Evolutionary conservation across 306 rosid species (phyloP), one percentile per base, ranked within the genome.

Genomic region (Prunus kanzakura): DNA sequence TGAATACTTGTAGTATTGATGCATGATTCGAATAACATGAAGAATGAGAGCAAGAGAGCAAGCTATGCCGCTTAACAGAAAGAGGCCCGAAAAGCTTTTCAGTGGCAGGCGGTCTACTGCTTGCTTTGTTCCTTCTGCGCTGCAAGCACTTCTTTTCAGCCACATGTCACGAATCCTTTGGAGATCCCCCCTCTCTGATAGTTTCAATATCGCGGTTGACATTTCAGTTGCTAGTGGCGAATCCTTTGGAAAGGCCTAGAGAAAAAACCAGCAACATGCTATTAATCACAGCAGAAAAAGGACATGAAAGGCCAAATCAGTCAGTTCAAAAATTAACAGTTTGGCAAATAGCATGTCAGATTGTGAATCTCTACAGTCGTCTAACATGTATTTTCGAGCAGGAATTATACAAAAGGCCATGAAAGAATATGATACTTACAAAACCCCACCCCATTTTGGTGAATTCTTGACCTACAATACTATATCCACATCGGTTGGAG

Each of bases 371-470:
- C 30, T 29, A 3, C 30, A 3, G 30, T 29, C 30, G 4, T 29
- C 4, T 29, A 3, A 29, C 30, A 29, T 29, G 30, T 29, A 29
- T 29, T 29, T 29, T 29, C 30, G 29, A 27, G 29, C 3, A 27
- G 29, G 3, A 27, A 27, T 0, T 27, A 27, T 27, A 27, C 29
- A 27, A 27, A 27, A 27, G 68, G 66, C 35, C 5, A 41, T 18
- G 22, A 23, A 16, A 1, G 51, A 25, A 76, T 38, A 35, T n/a
- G 62, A 69, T 23, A 83, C 96, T 87, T 74, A 87, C 97, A 83
- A 89, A 91, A 75, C 92, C 97, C 92, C 92, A 91, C 8, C 93
- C 97, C 25, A 84, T 84, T 82, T 89, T 83, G 71, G 94, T 89
- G 86, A 91, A 91, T 69, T 89, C 91, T 80, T 80, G 91, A 63